These are phyloP conservation scores for Salix exigua DNA, from an alignment of 345 rosid species.

Conservation along the genomic window DNA sequence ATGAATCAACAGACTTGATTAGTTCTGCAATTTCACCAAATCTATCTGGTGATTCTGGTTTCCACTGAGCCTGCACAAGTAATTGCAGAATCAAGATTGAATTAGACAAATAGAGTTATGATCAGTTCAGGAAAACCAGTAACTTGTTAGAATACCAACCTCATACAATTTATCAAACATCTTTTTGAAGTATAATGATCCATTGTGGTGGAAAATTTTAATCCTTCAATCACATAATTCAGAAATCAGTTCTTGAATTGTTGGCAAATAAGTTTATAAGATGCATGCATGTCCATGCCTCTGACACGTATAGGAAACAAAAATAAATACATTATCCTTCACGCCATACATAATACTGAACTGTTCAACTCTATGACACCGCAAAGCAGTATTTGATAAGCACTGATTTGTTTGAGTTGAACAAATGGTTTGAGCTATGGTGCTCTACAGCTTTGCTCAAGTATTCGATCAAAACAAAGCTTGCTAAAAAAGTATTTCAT, in stretches of 20 bases:
- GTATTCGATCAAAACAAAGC: not conserved
- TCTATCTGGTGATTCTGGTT: slow-evolving; percentile 68
- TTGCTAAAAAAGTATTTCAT: not conserved
- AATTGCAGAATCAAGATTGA: not conserved
- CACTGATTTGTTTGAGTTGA: not conserved
- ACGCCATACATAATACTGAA: not conserved
- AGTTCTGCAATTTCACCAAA: slow-evolving; percentile 73
- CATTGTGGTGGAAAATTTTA: slow-evolving; percentile 76
- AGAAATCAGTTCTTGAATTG: slow-evolving; percentile 1
- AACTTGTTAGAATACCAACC: slow-evolving; percentile 36
- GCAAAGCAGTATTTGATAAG: not conserved
- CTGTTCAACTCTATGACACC: not conserved
- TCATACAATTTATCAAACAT: slow-evolving; percentile 85
- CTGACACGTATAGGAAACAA: not conserved
- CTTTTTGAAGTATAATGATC: slow-evolving; percentile 68
- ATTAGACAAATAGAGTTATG: not conserved
- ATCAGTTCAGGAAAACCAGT: not conserved
- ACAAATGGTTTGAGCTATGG: not conserved
- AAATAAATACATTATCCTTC: not conserved
- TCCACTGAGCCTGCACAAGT: slow-evolving; percentile 77
- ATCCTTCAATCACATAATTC: slow-evolving; percentile 47
- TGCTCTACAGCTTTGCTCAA: not conserved
- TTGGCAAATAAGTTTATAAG: too few relatives aligned
- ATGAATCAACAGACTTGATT: slow-evolving; percentile 51
- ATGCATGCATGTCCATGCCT: not conserved